These are phyloP conservation scores for Candida chilensis DNA, from an alignment of 805 yeast genomes.

Conservation along the genomic window DNA sequence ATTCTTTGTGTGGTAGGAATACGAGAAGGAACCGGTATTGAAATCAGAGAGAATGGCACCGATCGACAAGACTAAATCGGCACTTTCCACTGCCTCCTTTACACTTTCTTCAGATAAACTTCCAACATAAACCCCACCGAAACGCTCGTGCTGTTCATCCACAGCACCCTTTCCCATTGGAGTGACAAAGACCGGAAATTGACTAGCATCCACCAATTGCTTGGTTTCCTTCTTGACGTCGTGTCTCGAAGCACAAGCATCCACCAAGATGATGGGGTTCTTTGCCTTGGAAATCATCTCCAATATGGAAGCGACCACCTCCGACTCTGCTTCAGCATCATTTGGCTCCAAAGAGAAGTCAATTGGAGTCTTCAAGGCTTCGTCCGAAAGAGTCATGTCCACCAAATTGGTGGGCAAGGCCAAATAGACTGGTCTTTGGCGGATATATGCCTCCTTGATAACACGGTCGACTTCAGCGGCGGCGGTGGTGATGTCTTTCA, in stretches of 20 bases:
- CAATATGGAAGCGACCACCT: constrained; percentile 15
- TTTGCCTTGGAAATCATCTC: constrained; percentile 11
- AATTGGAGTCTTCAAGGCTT: constrained; percentile 16
- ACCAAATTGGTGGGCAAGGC: constrained; percentile 25
- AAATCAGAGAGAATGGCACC: constrained; percentile 19
- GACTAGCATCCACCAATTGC: constrained; percentile 13
- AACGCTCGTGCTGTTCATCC: constrained; percentile 15
- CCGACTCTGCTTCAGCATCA: constrained; percentile 20
- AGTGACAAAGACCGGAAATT: constrained; percentile 17
- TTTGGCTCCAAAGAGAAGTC: constrained; percentile 17
- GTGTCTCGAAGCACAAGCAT: constrained; percentile 20
- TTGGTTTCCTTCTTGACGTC: constrained; percentile 13
- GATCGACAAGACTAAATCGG: constrained; percentile 17
- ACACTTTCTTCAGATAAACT: constrained; percentile 16
- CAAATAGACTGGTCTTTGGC: constrained; percentile 23
- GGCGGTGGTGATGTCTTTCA: constrained; percentile 16
- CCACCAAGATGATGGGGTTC: constrained; percentile 19
- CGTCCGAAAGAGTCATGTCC: constrained; percentile 19
- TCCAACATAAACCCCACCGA: constrained; percentile 20
- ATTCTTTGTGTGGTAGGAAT: constrained; percentile 19
- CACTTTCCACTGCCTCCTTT: constrained; percentile 14
- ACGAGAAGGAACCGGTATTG: constrained; percentile 21
- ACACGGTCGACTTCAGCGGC: constrained; percentile 21
- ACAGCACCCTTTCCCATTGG: constrained; percentile 20
- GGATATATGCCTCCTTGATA: constrained; percentile 19